A percentile compares a stretch with the other conserved stretches of the same genome.
Evolutionary conservation across 176 grass and related monocot species (phyloP).

Genomic region (Aegilops speltoides): DNA sequence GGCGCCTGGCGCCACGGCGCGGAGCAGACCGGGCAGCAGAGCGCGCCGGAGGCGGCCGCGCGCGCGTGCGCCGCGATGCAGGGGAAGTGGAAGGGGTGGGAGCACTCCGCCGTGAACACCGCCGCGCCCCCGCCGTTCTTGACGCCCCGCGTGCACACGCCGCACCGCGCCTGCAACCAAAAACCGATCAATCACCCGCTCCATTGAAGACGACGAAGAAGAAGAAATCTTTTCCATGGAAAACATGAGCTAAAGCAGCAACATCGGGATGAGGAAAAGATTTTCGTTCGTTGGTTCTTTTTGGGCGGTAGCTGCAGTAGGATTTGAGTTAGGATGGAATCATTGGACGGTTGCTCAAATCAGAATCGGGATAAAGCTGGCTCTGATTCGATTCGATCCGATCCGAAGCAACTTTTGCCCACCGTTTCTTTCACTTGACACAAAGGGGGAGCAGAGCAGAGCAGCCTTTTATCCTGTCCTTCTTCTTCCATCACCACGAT

Average conservation of each 20-base stretch:
- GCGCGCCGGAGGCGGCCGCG: slow-evolving; percentile 30
- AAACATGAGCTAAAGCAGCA: not conserved
- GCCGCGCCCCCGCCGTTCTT: slow-evolving; percentile 65
- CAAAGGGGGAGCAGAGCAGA: not conserved
- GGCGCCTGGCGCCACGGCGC: slow-evolving; percentile 66
- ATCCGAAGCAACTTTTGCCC: slow-evolving; percentile 6
- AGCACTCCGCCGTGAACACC: slow-evolving; percentile 97
- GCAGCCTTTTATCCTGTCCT: not conserved
- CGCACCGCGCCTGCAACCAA: slow-evolving; percentile 63
- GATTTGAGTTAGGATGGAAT: not conserved
- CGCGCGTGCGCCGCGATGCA: slow-evolving; percentile 73
- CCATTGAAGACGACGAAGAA: not conserved
- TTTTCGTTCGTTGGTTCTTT: not conserved
- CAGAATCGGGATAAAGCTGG: slow-evolving; percentile 23
- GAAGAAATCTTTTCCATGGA: not conserved
- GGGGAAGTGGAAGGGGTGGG: slow-evolving; percentile 88
- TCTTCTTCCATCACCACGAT: not conserved
- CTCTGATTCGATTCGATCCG: not conserved
- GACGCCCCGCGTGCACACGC: slow-evolving; percentile 65
- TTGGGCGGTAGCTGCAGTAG: slow-evolving; percentile 8
- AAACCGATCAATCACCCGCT: not conserved
- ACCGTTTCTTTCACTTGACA: slow-evolving; percentile 13
- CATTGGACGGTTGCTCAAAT: slow-evolving; percentile 26
- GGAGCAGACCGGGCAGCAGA: slow-evolving; percentile 80
- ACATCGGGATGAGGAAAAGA: slow-evolving; percentile 18